These are phyloP conservation scores for Aphanomyces stellatus DNA, from an alignment of 352 stramenopile genomes.

Conservation along the genomic window DNA sequence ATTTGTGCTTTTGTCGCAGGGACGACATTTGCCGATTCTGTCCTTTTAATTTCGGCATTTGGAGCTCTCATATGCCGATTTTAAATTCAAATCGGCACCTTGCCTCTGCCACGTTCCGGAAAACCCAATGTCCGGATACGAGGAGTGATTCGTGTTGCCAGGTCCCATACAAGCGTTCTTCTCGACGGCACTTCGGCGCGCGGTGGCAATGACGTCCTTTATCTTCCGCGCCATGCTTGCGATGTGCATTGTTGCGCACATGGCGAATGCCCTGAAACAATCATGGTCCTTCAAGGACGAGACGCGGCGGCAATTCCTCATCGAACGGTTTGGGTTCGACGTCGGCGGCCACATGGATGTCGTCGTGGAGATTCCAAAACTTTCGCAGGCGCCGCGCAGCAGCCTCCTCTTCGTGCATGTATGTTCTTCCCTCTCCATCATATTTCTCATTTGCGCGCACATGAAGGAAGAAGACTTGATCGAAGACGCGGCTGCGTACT, in stretches of 20 bases:
- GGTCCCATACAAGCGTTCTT: too few relatives aligned
- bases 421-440: constrained; percentile 20
- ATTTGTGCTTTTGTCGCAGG: too few relatives aligned
- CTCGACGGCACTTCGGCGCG: background rate
- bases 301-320: constrained; percentile 66
- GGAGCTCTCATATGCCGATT: too few relatives aligned
- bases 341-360: constrained; percentile 56
- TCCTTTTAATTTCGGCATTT: too few relatives aligned
- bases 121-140: too few relatives aligned
- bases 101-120: too few relatives aligned
- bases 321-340: constrained; percentile 87
- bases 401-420: constrained; percentile 61
- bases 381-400: constrained; percentile 21
- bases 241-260: background rate
- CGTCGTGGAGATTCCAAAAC: constrained; percentile 20
- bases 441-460: background rate
- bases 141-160: too few relatives aligned
- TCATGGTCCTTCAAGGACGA: constrained; percentile 61
- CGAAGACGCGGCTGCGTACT: constrained; percentile 35
- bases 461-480: constrained; percentile 41
- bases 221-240: background rate
- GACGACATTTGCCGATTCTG: too few relatives aligned
- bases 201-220: background rate
- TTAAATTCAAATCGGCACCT: too few relatives aligned
- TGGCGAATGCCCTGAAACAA: constrained; percentile 51